A percentile compares a stretch with the other conserved stretches of the same genome.
Evolutionary conservation across 1,284 basidiomycete genomes (phyloP).

Genomic region (Trichosporon ovoides): DNA sequence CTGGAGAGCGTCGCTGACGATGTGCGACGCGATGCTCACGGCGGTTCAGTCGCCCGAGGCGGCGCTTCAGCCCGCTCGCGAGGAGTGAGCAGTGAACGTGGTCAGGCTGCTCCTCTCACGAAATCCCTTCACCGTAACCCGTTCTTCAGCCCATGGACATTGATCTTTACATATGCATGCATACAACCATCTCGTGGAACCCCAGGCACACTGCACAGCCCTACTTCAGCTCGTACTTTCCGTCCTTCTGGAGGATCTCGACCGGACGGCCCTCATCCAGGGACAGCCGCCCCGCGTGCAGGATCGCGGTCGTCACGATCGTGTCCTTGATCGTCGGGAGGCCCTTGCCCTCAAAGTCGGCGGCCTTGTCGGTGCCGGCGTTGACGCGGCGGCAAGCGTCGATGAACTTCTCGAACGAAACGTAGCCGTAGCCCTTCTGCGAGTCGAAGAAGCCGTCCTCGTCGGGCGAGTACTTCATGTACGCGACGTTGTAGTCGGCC

Average conservation of each 20-base stretch:
- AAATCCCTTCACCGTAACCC: not conserved
- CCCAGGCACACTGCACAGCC: not conserved
- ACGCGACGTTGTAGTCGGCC: slow-evolving; percentile 23
- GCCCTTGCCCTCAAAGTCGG: slow-evolving; percentile 70
- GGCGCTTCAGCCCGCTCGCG: not conserved
- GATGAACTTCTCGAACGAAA: slow-evolving; percentile 88
- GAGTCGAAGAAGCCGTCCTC: slow-evolving; percentile 88
- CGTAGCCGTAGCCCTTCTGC: slow-evolving; percentile 80
- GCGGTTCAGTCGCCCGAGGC: not conserved
- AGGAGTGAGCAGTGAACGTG: not conserved
- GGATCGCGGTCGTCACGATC: slow-evolving; percentile 82
- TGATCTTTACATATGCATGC: no score
- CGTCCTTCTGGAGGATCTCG: slow-evolving; percentile 61
- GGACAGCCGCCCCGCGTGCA: slow-evolving; percentile 81
- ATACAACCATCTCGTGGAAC: not conserved
- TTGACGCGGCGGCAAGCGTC: slow-evolving; percentile 58
- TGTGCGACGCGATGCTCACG: not conserved
- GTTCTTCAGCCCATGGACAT: not conserved
- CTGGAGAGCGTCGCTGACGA: not conserved
- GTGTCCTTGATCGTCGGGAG: slow-evolving; percentile 71
- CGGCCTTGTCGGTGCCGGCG: slow-evolving; percentile 57
- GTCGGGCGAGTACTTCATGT: slow-evolving; percentile 71
- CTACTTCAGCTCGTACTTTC: slow-evolving; percentile 58
- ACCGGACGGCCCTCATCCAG: slow-evolving; percentile 81
- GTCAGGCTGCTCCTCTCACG: not conserved